These are phyloP conservation scores for Penicillium sp. DNA, from an alignment of 2,329 filamentous ascomycete species.

Conservation along the genomic window DNA sequence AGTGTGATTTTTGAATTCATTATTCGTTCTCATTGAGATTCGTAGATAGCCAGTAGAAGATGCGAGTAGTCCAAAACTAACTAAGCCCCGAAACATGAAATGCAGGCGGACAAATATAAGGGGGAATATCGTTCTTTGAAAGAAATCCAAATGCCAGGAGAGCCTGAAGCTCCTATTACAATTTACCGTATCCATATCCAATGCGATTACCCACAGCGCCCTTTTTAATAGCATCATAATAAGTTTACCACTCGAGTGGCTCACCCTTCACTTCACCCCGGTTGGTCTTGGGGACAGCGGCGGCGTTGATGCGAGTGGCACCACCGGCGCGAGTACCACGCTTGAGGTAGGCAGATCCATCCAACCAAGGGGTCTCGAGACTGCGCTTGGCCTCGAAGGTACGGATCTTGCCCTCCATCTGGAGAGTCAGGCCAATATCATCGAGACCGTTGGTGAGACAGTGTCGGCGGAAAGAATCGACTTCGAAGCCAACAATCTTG, in stretches of 20 bases:
- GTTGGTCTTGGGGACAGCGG: conserved; percentile 83
- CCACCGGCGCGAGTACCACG: conserved; percentile 55
- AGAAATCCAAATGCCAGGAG: conserved; percentile 11
- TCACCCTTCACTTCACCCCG: conserved; percentile 79
- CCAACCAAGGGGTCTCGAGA: conserved; percentile 82
- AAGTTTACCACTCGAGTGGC: conserved; percentile 79
- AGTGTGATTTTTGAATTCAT: conserved; percentile 12
- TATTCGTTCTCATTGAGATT: conserved; percentile 26
- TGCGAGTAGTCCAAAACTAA: conserved; percentile 12
- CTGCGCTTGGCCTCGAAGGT: conserved; percentile 78
- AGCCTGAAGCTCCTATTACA: conserved; percentile 6
- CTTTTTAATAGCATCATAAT: conserved; percentile 3
- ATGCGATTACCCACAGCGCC: conserved; percentile 11
- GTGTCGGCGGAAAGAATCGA: conserved; percentile 92
- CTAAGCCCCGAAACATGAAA: conserved; percentile 11
- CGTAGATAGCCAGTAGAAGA: conserved; percentile 15
- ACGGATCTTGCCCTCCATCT: conserved; percentile 84
- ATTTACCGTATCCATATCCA: conserved; percentile 7
- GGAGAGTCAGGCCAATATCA: conserved; percentile 92
- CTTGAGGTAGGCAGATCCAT: conserved; percentile 78
- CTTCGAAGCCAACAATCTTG: conserved; percentile 75
- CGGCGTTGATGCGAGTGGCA: conserved; percentile 62
- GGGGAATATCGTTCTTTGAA: conserved; percentile 23
- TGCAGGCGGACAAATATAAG: conserved; percentile 8
- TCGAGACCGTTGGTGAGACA: conserved; percentile 91